A percentile compares a stretch with the other conserved stretches of the same genome.
phyloP scores from a whole-genome alignment of 306 rosid species.

The Casuarina glauca region DNA sequence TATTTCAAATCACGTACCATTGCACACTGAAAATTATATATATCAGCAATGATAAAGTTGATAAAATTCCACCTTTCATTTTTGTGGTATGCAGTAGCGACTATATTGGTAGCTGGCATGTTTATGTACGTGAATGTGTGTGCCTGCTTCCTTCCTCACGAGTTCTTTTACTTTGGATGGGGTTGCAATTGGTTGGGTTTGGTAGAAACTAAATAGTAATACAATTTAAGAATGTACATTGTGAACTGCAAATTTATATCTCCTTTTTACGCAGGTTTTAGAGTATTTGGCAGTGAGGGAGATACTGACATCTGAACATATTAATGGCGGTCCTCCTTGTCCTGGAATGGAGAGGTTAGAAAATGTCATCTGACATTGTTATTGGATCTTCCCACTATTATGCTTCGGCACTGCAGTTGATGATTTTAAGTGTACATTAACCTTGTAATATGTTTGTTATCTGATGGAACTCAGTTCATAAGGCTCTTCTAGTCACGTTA shows the following conservation, averaged over 20 bases:
- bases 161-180: neutral
- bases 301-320: slow-evolving; percentile 81
- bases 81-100: neutral
- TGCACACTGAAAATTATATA: neutral
- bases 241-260: neutral
- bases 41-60: neutral
- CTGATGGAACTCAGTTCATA: neutral
- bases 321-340: slow-evolving; percentile 81
- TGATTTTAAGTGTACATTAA: neutral
- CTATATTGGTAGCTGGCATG: neutral
- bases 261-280: slow-evolving; percentile 58
- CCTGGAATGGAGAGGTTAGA: slow-evolving; percentile 96
- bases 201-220: neutral
- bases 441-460: neutral
- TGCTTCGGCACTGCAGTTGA: neutral
- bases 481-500: neutral
- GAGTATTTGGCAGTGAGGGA: slow-evolving; percentile 77
- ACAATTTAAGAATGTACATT: neutral
- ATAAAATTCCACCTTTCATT: neutral
- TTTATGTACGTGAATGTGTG: neutral
- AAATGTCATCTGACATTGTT: neutral
- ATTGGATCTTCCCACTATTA: neutral
- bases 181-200: neutral
- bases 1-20: neutral
- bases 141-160: neutral